Conservation (phyloP, 2,329 filamentous ascomycete genomes). For the Ceratocystis lukuohia region DNA sequence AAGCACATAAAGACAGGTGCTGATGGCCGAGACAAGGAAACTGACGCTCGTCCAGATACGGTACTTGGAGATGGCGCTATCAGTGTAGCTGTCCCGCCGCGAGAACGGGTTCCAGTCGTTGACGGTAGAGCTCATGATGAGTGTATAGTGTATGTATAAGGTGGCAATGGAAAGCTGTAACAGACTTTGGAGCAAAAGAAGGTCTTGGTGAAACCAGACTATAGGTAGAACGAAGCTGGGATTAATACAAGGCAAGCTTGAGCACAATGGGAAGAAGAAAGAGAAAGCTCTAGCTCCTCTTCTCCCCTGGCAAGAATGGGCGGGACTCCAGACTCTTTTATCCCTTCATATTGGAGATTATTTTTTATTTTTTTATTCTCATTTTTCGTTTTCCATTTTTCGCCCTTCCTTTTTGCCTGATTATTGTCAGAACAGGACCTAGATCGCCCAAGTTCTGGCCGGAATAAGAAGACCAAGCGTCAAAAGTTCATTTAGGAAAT, state of each 20-base stretch:
- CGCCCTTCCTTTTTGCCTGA: too few relatives aligned
- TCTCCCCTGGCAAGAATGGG: background rate
- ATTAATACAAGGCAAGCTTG: background rate
- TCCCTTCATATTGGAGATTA: slow-evolving; percentile 1
- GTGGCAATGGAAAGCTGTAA: too few relatives aligned
- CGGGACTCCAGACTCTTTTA: background rate
- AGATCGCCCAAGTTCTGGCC: background rate
- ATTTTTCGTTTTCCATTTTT: background rate
- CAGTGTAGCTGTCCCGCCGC: slow-evolving; percentile 52
- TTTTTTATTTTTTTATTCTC: background rate
- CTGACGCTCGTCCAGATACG: slow-evolving; percentile 60
- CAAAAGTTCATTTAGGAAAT: too few relatives aligned
- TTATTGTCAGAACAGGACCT: background rate
- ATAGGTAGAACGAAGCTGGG: background rate
- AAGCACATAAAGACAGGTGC: slow-evolving; percentile 62
- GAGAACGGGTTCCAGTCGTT: slow-evolving; percentile 58
- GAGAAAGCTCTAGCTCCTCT: background rate
- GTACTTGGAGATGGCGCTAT: slow-evolving; percentile 52
- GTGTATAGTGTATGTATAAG: background rate
- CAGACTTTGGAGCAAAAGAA: background rate
- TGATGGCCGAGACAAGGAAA: slow-evolving; percentile 60
- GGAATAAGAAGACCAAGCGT: slow-evolving; percentile 1
- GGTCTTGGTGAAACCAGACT: background rate
- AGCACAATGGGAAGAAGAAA: background rate
- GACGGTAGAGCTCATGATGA: slow-evolving; percentile 9